Evolutionary conservation across 2,329 filamentous ascomycete genomes (phyloP).

Genomic region (Tolypocladium ovalisporum): DNA sequence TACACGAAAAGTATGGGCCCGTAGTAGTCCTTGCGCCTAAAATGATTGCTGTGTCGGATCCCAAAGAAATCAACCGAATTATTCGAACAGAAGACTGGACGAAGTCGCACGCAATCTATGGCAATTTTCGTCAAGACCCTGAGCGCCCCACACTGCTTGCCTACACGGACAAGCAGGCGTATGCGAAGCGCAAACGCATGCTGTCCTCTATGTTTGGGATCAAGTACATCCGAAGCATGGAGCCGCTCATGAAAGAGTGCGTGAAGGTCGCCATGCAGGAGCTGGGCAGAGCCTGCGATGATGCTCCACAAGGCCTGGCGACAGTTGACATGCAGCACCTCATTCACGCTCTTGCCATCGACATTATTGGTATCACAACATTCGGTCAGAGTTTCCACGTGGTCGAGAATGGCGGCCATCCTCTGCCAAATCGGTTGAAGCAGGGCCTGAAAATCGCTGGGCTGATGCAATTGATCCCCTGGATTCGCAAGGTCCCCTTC

Average conservation of each 20-base stretch:
- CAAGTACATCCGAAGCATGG: background rate
- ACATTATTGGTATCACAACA: slow-evolving; percentile 1
- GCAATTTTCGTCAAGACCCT: slow-evolving; percentile 1
- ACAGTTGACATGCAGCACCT: background rate
- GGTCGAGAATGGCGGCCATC: background rate
- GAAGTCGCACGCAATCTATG: slow-evolving; percentile 1
- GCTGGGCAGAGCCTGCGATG: background rate
- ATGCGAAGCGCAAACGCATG: background rate
- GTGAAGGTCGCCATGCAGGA: background rate
- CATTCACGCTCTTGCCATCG: background rate
- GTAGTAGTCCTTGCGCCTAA: background rate
- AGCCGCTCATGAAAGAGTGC: background rate
- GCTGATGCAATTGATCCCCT: background rate
- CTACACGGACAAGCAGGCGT: slow-evolving; percentile 1
- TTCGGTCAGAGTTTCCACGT: background rate
- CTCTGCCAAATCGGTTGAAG: background rate
- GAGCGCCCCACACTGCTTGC: slow-evolving; percentile 1
- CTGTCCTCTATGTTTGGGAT: background rate
- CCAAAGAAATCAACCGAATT: background rate
- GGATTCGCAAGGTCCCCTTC: background rate
- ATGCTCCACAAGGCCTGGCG: background rate
- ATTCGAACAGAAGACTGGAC: background rate
- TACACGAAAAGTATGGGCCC: background rate
- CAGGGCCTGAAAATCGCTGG: background rate
- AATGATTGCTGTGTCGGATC: background rate